Percentiles rank a stretch among this genome's conserved stretches.
Conservation (phyloP, 768 basidiomycete genomes). For the Termitomyces sp. region DNA sequence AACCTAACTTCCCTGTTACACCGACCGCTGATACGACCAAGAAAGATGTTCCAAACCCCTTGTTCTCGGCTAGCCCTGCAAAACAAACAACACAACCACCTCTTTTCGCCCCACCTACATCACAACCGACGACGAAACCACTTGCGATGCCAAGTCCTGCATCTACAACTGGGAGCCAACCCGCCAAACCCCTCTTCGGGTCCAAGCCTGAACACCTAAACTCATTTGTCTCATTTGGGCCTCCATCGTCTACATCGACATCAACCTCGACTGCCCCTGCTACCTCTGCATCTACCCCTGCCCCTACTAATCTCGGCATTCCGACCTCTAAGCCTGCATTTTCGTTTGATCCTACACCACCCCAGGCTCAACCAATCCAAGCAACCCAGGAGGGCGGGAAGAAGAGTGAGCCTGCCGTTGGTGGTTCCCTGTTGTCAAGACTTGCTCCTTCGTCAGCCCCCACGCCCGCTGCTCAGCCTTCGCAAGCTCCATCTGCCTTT, state of each 20-base stretch:
- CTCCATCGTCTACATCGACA: neutral
- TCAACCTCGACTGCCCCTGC: neutral
- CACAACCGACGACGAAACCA: slow-evolving; percentile 13
- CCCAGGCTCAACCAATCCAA: slow-evolving; percentile 6
- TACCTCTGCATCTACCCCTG: neutral
- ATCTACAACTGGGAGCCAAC: slow-evolving; percentile 1
- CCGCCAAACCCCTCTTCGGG: slow-evolving; percentile 13
- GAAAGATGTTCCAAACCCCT: slow-evolving; percentile 7
- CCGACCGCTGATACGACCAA: slow-evolving; percentile 9
- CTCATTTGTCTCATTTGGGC: slow-evolving; percentile 9
- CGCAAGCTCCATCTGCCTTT: slow-evolving; percentile 14
- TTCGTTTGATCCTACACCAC: slow-evolving; percentile 13
- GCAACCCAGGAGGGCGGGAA: slow-evolving; percentile 10
- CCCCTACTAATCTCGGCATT: neutral
- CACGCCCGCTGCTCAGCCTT: slow-evolving; percentile 8
- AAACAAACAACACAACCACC: slow-evolving; percentile 1
- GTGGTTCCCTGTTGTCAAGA: slow-evolving; percentile 20
- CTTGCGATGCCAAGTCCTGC: slow-evolving; percentile 1
- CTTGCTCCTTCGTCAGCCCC: slow-evolving; percentile 13
- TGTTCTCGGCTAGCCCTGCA: slow-evolving; percentile 3
- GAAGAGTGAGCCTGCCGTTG: slow-evolving; percentile 7
- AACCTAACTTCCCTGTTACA: slow-evolving; percentile 18
- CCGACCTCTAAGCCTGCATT: slow-evolving; percentile 8
- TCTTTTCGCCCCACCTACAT: slow-evolving; percentile 9
- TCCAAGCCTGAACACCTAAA: slow-evolving; percentile 2